Evolutionary conservation across 441 rosid species (phyloP).

Genomic region (Kokia cookei): DNA sequence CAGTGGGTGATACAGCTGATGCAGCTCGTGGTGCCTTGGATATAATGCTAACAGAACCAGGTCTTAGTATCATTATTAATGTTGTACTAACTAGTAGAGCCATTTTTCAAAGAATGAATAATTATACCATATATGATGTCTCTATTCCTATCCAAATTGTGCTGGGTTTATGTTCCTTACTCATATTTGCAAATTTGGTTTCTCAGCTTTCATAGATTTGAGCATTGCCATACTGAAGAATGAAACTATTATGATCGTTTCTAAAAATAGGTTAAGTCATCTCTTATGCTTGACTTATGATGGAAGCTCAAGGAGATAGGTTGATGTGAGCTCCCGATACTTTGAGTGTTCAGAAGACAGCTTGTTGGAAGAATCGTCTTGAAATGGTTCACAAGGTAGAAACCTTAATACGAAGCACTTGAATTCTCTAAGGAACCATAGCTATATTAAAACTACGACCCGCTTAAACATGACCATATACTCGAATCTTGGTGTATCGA

Average conservation of each 20-base stretch:
- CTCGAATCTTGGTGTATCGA: too few relatives aligned
- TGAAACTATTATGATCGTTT: neutral
- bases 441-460: too few relatives aligned
- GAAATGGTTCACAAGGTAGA: too few relatives aligned
- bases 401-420: too few relatives aligned
- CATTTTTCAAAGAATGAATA: neutral
- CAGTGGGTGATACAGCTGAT: neutral
- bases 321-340: too few relatives aligned
- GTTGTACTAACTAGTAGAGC: neutral
- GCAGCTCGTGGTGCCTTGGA: neutral
- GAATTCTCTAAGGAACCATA: too few relatives aligned
- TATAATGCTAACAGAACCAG: neutral
- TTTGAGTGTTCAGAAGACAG: too few relatives aligned
- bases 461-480: too few relatives aligned
- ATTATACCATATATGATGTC: neutral
- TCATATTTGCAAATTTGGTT: neutral
- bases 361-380: too few relatives aligned
- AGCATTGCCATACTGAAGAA: neutral
- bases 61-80: neutral
- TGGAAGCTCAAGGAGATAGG: neutral
- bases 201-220: neutral
- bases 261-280: neutral
- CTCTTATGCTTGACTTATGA: neutral
- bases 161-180: neutral
- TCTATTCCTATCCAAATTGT: neutral